Conservation (phyloP, 768 basidiomycete genomes). For the Suillus alpinus region DNA sequence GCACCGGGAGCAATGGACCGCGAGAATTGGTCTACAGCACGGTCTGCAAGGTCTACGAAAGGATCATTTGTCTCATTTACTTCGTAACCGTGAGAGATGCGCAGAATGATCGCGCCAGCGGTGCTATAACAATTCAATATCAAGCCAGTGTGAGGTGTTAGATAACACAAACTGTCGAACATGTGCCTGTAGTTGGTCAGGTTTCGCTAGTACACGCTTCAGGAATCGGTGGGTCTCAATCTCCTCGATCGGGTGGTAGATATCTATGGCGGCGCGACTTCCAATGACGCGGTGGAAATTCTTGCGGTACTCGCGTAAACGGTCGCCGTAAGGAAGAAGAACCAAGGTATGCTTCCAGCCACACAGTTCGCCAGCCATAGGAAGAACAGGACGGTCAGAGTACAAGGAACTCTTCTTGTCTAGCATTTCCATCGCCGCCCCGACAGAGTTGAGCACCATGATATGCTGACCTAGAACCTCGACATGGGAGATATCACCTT, state of each 20-base stretch:
- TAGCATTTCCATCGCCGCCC: slow-evolving; percentile 52
- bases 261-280: slow-evolving; percentile 33
- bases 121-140: slow-evolving; percentile 28
- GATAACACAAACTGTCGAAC: slow-evolving; percentile 36
- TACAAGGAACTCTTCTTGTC: slow-evolving; percentile 66
- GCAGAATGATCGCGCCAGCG: slow-evolving; percentile 51
- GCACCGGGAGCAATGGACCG: slow-evolving; percentile 45
- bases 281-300: slow-evolving; percentile 41
- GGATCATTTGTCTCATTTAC: slow-evolving; percentile 50
- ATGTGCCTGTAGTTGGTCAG: slow-evolving; percentile 34
- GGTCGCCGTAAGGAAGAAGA: slow-evolving; percentile 38
- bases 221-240: slow-evolving; percentile 42
- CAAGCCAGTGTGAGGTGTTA: not conserved
- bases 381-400: slow-evolving; percentile 57
- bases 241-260: slow-evolving; percentile 36
- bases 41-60: slow-evolving; percentile 48
- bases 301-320: slow-evolving; percentile 41
- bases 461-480: slow-evolving; percentile 60
- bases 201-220: slow-evolving; percentile 35
- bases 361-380: slow-evolving; percentile 36
- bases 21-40: slow-evolving; percentile 50
- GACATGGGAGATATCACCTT: slow-evolving; percentile 60
- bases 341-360: slow-evolving; percentile 33
- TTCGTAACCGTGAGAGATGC: slow-evolving; percentile 54
- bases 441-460: slow-evolving; percentile 51